Evolutionary conservation across 176 grass and related monocot species (phyloP).

Genomic region (Bothriochloa decipiens): DNA sequence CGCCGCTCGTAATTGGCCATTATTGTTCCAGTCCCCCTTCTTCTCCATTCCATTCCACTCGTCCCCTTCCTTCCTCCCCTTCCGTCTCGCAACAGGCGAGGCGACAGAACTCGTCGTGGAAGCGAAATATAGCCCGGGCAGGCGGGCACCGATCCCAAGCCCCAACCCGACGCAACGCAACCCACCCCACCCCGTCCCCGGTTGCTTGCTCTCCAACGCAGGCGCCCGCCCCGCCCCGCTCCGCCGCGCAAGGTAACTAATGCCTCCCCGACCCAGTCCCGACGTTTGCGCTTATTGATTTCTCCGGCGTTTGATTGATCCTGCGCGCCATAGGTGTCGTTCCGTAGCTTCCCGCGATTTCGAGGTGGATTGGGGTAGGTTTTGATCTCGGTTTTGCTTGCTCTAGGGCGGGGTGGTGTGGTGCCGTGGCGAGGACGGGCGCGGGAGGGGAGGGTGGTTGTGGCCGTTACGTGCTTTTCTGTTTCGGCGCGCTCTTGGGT

Average conservation of each 20-base stretch:
- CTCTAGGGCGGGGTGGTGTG: background rate
- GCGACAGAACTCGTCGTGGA: constrained; percentile 7
- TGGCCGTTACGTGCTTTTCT: background rate
- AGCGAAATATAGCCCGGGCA: constrained; percentile 38
- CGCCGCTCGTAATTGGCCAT: constrained; percentile 8
- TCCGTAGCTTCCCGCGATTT: background rate
- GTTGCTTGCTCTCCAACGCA: constrained; percentile 25
- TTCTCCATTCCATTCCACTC: constrained; percentile 18
- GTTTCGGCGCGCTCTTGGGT: background rate
- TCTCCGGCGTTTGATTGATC: background rate
- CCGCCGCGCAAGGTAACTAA: constrained; percentile 42
- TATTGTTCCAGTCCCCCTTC: background rate
- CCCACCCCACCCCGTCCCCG: background rate
- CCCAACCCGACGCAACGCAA: background rate
- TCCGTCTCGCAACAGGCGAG: constrained; percentile 5
- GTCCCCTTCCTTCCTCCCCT: background rate
- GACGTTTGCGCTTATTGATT: constrained; percentile 5
- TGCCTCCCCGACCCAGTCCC: constrained; percentile 12
- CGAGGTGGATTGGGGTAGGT: background rate
- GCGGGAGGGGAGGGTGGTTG: background rate
- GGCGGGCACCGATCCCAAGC: constrained; percentile 36
- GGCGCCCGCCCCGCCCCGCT: background rate
- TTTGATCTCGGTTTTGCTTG: constrained; percentile 14
- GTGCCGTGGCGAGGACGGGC: constrained; percentile 8
- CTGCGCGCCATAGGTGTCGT: background rate